Base-by-base conservation (phyloP, 2,329 filamentous ascomycete genomes). In the Colletotrichum eleusines region DNA sequence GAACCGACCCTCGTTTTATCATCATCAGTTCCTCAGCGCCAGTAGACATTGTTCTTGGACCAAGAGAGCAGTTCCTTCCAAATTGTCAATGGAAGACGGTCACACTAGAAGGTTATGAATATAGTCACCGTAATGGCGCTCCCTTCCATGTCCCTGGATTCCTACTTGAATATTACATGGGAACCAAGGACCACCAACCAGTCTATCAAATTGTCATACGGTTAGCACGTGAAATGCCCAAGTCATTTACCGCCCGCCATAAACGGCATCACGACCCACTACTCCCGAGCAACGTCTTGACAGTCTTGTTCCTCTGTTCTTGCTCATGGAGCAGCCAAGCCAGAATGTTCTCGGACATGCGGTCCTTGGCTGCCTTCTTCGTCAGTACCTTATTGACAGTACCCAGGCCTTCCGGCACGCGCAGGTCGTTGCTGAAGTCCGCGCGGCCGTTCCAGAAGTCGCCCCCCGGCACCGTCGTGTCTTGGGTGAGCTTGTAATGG, bases 281-380 rank as follows among this genome's bases (percentile, higher is more conserved):
- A 40, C n/a, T 16, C 20, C 16, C 46, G 31, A 63, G 14, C 16
- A 58, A 3, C 12, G 5, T 20, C 23, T 28, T 66, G 2, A 35
- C 53, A 38, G 31, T 26, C 61, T 65, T 55, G 12, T 73, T 61
- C 64, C 79, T 73, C 51, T 74, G 72, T 63, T 76, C 64, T 14
- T 59, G 51, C 58, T 50, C 28, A 16, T 16, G 18, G 16, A 74
- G 38, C 38, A 88, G 70, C 75, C 79, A 81, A 7, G 46, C 71
- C 18, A 86, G 72, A 3, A 87, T 75, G 40, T 74, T 72, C 72
- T 81, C 78, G 0, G 84, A 83, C 4, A 87, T 75, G 64, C 75
- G 76, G 70, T 82, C 77, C 73, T 77, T 82, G 1, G 83, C 78
- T 12, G 76, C 69, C 53, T 76, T 78, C 73, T 78, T 80, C 3